Percentiles rank a stretch among this genome's conserved stretches.
Conservation (phyloP, 177 flowering plant species). For the Telopea speciosissima region DNA sequence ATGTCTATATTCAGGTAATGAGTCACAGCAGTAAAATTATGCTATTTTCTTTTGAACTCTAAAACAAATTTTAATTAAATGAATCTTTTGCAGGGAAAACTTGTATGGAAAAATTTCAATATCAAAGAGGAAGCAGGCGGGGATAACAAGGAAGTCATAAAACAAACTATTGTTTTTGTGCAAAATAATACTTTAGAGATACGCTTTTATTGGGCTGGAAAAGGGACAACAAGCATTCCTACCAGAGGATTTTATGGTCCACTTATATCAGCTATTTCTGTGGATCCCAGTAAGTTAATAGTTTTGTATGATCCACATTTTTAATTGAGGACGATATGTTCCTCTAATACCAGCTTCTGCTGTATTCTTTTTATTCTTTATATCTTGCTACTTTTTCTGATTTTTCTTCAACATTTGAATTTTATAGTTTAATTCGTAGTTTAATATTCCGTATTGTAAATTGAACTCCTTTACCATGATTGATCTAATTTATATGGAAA, state of each 20-base stretch:
- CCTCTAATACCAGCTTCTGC: no score
- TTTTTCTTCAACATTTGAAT: no score
- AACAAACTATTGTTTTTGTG: constrained; percentile 12
- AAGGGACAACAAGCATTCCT: constrained; percentile 37
- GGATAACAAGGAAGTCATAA: constrained; percentile 14
- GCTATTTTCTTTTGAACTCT: background rate
- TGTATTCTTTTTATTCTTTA: no score
- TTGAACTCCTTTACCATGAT: background rate
- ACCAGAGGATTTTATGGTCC: constrained; percentile 36
- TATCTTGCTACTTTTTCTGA: background rate
- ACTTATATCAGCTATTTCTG: constrained; percentile 46
- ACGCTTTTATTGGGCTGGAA: constrained; percentile 43
- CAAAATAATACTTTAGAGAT: constrained; percentile 24
- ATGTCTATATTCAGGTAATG: constrained; percentile 40
- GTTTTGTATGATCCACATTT: no score
- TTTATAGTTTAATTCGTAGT: background rate
- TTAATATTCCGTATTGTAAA: background rate
- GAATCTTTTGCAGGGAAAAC: constrained; percentile 17
- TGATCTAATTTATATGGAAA: background rate
- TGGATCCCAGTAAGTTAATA: constrained; percentile 31
- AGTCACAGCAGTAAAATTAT: background rate
- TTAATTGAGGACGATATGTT: no score
- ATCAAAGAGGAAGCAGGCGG: constrained; percentile 30
- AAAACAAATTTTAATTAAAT: background rate
- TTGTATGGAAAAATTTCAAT: constrained; percentile 30